These are phyloP conservation scores for Dactylorhiza incarnata DNA, from an alignment of 106 monocot genomes.

Conservation along the genomic window DNA sequence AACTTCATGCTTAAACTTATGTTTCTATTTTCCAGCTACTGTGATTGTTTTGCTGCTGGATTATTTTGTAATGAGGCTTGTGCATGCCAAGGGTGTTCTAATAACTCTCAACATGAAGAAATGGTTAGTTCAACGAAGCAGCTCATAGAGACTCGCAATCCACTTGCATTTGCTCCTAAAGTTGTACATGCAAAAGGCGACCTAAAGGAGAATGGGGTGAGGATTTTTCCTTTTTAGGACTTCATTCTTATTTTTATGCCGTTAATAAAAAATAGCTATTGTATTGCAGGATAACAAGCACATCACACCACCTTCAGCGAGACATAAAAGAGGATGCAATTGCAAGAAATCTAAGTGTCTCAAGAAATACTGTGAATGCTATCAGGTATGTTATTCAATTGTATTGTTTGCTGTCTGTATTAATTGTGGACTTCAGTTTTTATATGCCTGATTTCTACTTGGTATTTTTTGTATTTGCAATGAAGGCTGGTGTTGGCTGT, in stretches of 20 bases:
- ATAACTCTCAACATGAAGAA: slow-evolving; percentile 34
- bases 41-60: slow-evolving; percentile 64
- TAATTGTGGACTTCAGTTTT: not conserved
- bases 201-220: slow-evolving; percentile 23
- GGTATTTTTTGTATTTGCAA: slow-evolving; percentile 1
- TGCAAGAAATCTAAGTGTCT: slow-evolving; percentile 55
- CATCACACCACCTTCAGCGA: slow-evolving; percentile 31
- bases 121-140: slow-evolving; percentile 26
- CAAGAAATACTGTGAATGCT: slow-evolving; percentile 58
- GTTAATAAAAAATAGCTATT: not conserved
- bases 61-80: slow-evolving; percentile 41
- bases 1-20: slow-evolving; percentile 2
- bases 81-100: slow-evolving; percentile 44
- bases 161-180: slow-evolving; percentile 66
- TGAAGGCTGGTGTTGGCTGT: slow-evolving; percentile 52
- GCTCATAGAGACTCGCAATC: slow-evolving; percentile 51
- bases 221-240: slow-evolving; percentile 2
- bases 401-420: not conserved
- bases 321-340: slow-evolving; percentile 64
- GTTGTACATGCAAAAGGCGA: slow-evolving; percentile 29
- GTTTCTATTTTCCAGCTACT: slow-evolving; percentile 38
- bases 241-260: slow-evolving; percentile 1
- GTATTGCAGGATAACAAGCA: slow-evolving; percentile 29
- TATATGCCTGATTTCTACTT: not conserved
- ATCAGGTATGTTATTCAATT: slow-evolving; percentile 23